Base-by-base conservation (phyloP, 2,329 filamentous ascomycete species). In the Lasiodiplodia sp. region DNA sequence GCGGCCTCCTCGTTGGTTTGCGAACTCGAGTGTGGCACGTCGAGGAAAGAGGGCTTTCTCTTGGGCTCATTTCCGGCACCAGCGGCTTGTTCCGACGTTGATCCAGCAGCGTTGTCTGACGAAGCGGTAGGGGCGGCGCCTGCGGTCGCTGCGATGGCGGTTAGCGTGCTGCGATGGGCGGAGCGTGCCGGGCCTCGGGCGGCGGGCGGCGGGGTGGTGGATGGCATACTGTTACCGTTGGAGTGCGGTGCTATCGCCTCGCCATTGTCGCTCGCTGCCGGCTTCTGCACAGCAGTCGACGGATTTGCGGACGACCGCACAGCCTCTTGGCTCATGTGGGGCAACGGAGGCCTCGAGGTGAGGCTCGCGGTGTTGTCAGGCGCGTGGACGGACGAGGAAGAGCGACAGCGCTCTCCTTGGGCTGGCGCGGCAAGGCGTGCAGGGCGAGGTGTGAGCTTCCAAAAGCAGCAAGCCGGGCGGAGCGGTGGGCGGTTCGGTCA, bases 291-390 rank as follows among this genome's bases (percentile, higher is more conserved):
- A 64, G 73, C 69, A 65, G 74, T 73, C 47, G 76, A 70, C 65
- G 71, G 75, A 72, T 77, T 76, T 68, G 64, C 70, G 44, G 75
- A 68, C 68, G 74, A 69, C 71, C 74, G 75, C 65, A 71, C 69
- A 40, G 73, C 53, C 69, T 77, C 74, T 72, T 75, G 69, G 76
- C 77, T 80, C 79, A 80, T 81, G 73, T 74, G 75, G 72, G 75
- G 73, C 70, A 67, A 69, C 57, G 63, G 55, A 52, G 16, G 68
- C 67, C 63, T 69, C 56, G 56, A 47, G 28, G 58, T n/a, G 63
- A 63, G 67, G 67, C 40, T 63, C 51, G 34, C 23, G 23, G 21
- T 34, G 10, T 47, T 37, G n/a, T 55, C 53, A 40, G 28, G 44
- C 38, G 60, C 40, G 31, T 34, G 23, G 38, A 23, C 28, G 37